These are phyloP conservation scores for Acrodontium crateriforme DNA, from an alignment of 2,329 filamentous ascomycete species.

Conservation along the genomic window DNA sequence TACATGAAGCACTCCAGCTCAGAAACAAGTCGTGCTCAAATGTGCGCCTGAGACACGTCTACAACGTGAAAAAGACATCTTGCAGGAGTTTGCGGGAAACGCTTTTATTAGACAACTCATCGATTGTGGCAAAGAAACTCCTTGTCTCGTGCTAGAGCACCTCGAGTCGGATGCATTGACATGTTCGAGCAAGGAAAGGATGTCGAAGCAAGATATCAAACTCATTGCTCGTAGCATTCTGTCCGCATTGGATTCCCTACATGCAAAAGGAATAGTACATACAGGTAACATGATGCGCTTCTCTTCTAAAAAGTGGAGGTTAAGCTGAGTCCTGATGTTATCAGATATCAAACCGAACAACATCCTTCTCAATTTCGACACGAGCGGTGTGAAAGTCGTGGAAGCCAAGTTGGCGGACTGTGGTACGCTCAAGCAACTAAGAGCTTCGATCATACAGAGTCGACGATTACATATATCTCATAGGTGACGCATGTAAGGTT, in stretches of 20 bases:
- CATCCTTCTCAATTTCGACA: constrained; percentile 22
- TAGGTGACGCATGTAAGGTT: constrained; percentile 5
- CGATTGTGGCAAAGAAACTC: constrained; percentile 4
- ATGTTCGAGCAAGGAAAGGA: constrained; percentile 2
- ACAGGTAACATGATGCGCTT: constrained; percentile 5
- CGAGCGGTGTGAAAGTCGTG: constrained; percentile 14
- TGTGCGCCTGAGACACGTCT: constrained; percentile 3
- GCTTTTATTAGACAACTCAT: constrained; percentile 4
- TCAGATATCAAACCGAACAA: constrained; percentile 26
- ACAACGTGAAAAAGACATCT: constrained; percentile 3
- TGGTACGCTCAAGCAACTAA: constrained; percentile 4
- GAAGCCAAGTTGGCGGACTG: constrained; percentile 19
- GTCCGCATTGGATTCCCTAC: constrained; percentile 14
- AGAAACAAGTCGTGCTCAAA: constrained; percentile 5
- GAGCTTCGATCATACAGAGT: constrained; percentile 1
- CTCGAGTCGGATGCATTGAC: constrained; percentile 4
- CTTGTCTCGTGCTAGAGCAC: constrained; percentile 5
- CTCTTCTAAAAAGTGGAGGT: too few species aligned
- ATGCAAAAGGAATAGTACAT: constrained; percentile 17
- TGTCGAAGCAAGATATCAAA: constrained; percentile 8
- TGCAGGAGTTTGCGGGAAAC: constrained; percentile 5
- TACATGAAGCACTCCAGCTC: constrained; percentile 2
- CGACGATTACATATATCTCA: constrained; percentile 2
- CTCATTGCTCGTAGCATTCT: constrained; percentile 11
- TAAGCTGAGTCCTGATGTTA: too few species aligned